Evolutionary conservation across 129 eudicot species (phyloP), one percentile per base, ranked within the genome.

Genomic region (Artemisia tridentata): DNA sequence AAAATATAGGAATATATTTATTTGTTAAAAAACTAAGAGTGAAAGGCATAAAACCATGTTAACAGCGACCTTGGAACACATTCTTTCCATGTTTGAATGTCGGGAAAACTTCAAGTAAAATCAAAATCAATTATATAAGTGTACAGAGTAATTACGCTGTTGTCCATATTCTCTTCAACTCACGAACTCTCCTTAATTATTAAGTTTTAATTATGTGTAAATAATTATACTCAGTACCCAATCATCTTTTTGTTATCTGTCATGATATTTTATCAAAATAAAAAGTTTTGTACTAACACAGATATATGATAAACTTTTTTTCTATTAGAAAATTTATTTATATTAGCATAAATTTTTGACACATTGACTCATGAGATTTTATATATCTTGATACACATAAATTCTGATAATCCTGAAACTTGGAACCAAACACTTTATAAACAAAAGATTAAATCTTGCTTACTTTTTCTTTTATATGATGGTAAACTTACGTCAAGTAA

Each of bases 11-110:
- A 52, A 52, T 69, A 55, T 34, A 38, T 34, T 17, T 16, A 8
- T 17, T n/a, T 27, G 23, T 50, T 27, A 43, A 34, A 63, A 16
- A 11, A 50, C 5, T 18, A 51, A 53, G 65, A 31, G 64, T 63
- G 69, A 63, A 81, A 63, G 77, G 79, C 75, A 79, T 63, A 46
- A 55, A 25, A 48, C 64, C 75, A 76, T 74, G 79, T 77, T 55
- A 67, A 43, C 63, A 71, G 67, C 34, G 54, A 76, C 78, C 62
- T n/a, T 62, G 51, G 73, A 72, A 76, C 88, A 81, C 88, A 86
- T 84, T 81, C 86, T 75, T 9, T 56, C 86, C 92, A 86, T 86
- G 92, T 86, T 86, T 80, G 67, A 72, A 73, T 86, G 92, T 83
- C 88, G 82, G 92, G 9, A 46, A 78, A 63, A 45, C 70, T 62